phyloP scores from a whole-genome alignment of 2,329 filamentous ascomycete species.

The Fusarium albidum region DNA sequence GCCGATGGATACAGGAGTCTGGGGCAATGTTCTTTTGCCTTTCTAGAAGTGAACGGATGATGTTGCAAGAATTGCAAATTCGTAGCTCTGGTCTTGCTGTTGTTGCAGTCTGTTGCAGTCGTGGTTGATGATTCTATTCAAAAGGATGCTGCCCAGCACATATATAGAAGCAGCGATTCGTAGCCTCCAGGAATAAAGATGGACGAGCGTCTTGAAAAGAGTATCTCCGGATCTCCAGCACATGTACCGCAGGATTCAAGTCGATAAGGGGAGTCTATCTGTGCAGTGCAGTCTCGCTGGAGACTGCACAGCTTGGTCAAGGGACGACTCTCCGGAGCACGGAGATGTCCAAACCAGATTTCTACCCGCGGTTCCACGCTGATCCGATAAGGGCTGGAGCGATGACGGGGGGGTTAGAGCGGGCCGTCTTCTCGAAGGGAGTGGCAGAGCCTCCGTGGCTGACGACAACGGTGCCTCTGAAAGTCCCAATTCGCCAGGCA shows the following conservation, averaged over 20 bases:
- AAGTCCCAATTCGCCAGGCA: not conserved
- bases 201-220: conserved; percentile 8
- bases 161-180: conserved; percentile 30
- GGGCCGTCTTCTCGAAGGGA: conserved; percentile 24
- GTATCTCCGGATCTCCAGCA: conserved; percentile 39
- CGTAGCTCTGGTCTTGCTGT: conserved; percentile 11
- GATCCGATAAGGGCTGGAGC: conserved; percentile 37
- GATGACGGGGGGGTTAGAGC: conserved; percentile 24
- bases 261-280: conserved; percentile 32
- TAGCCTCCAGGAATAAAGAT: conserved; percentile 10
- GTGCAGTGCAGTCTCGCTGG: conserved; percentile 22
- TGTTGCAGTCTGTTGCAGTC: conserved; percentile 25
- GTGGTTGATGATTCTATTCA: conserved; percentile 19
- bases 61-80: not conserved
- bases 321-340: conserved; percentile 34
- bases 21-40: not conserved
- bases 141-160: conserved; percentile 18
- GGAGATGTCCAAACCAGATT: conserved; percentile 35
- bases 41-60: not conserved
- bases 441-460: conserved; percentile 21
- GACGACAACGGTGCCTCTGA: conserved; percentile 4
- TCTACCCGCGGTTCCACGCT: conserved; percentile 10
- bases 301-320: conserved; percentile 11
- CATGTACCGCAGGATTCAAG: conserved; percentile 21
- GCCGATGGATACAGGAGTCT: not conserved